Evolutionary conservation across 225 moss, liverwort and hornwort genomes (phyloP), one percentile per base, ranked within the genome.

Genomic region (Pleurozium schreberi): DNA sequence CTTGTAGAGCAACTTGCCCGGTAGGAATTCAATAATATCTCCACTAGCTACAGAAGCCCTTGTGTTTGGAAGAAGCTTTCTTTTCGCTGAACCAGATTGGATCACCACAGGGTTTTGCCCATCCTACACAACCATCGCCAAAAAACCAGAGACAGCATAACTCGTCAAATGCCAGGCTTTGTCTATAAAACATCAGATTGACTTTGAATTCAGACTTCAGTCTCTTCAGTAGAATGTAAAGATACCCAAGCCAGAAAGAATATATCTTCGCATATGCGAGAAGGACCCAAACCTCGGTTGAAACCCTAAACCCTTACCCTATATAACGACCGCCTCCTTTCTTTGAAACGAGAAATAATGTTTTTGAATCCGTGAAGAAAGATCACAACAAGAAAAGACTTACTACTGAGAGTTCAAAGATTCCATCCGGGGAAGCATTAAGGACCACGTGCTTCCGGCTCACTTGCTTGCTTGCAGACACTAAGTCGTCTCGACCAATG

Each of bases 51-150:
- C 61, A 64, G 73, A 45, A 49, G 89, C 81, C 74, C 81, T 94
- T 30, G 75, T 84, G 67, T 93, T 90, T 38, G 95, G 92, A 55
- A 73, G 73, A n/a, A 98, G 85, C 84, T 90, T 98, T 90, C 78
- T 95, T 79, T 88, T 94, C 74, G 50, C 75, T 38, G 91, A 75
- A 66, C 90, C 95, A 78, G 94, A 95, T 58, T 87, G 90, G 42
- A 98, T 85, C 69, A 96, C 95, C 75, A 96, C 88, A 63, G 98
- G 96, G 81, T 98, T 98, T 47, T 95, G 97, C 80, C 98, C 96
- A 74, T 91, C 92, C 94, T 96, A 88, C 66, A 92, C 64, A 91
- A 80, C 55, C 88, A 61, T 75, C 43, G 26, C 67, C 83, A 80
- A 64, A 80, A 45, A 38, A 26, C 13, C 74, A 79, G 40, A 83